These are phyloP conservation scores for Thielaviopsis ethacetica DNA, from an alignment of 2,329 filamentous ascomycete genomes.

Conservation along the genomic window DNA sequence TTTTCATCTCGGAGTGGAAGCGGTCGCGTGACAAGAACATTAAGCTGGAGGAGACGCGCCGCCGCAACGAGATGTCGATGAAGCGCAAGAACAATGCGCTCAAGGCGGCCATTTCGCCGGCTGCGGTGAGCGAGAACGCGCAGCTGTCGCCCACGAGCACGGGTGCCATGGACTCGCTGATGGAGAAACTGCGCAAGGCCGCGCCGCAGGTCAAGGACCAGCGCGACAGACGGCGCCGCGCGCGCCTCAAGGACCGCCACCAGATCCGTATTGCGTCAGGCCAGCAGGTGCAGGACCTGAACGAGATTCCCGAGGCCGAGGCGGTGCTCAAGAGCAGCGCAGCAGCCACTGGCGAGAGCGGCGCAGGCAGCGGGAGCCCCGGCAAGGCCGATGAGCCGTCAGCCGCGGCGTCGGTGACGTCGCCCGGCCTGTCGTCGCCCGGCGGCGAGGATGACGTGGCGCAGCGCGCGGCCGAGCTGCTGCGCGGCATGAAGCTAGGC, in stretches of 20 bases:
- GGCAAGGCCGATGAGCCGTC: too few relatives aligned
- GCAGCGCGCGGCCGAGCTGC: slow-evolving; percentile 63
- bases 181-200: slow-evolving; percentile 87
- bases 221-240: slow-evolving; percentile 71
- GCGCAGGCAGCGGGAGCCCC: too few relatives aligned
- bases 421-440: slow-evolving; percentile 31
- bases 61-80: slow-evolving; percentile 79
- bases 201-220: slow-evolving; percentile 81
- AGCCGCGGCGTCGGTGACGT: slow-evolving; percentile 15
- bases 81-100: slow-evolving; percentile 71
- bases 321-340: slow-evolving; percentile 15
- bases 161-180: slow-evolving; percentile 86
- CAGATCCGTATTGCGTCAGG: slow-evolving; percentile 81
- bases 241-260: slow-evolving; percentile 77
- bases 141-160: slow-evolving; percentile 55
- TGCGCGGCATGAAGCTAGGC: slow-evolving; percentile 66
- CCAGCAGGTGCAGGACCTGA: slow-evolving; percentile 62
- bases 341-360: background rate
- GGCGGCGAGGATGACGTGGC: slow-evolving; percentile 56
- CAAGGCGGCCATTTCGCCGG: slow-evolving; percentile 34
- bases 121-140: slow-evolving; percentile 23
- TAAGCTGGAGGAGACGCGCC: slow-evolving; percentile 61
- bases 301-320: slow-evolving; percentile 38
- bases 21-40: slow-evolving; percentile 90
- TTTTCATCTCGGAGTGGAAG: slow-evolving; percentile 90